Evolutionary conservation across 164 flowering plant genomes (phyloP).

Genomic region (Tetrastigma voinierianum): DNA sequence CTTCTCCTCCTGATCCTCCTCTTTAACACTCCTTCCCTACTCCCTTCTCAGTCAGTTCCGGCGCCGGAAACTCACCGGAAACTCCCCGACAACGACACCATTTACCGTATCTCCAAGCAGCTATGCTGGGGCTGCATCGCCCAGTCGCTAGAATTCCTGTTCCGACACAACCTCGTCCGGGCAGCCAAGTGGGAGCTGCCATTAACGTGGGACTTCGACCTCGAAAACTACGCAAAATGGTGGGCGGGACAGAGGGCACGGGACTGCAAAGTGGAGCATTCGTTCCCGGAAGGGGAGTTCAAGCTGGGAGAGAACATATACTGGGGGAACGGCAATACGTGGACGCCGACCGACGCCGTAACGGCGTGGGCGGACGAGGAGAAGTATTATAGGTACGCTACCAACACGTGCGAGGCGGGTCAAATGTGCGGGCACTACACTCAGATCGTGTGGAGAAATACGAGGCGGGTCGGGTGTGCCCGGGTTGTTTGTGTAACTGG

Average conservation of each 20-base stretch:
- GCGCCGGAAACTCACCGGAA: neutral
- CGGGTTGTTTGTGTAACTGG: constrained; percentile 71
- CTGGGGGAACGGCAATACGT: constrained; percentile 76
- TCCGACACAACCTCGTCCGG: constrained; percentile 65
- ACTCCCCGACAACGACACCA: constrained; percentile 29
- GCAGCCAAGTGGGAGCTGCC: constrained; percentile 73
- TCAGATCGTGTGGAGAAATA: constrained; percentile 82
- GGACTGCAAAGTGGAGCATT: constrained; percentile 72
- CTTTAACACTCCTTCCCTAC: neutral
- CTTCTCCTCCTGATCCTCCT: neutral
- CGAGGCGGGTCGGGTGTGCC: constrained; percentile 74
- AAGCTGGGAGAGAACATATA: constrained; percentile 81
- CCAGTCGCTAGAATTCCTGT: constrained; percentile 59
- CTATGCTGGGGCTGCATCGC: constrained; percentile 54
- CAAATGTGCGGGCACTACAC: constrained; percentile 88
- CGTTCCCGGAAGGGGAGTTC: constrained; percentile 58
- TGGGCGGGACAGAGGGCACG: constrained; percentile 63
- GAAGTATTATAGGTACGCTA: constrained; percentile 55
- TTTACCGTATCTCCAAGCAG: constrained; percentile 44
- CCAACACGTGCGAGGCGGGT: constrained; percentile 53
- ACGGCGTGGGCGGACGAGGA: constrained; percentile 74
- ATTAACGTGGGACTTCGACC: constrained; percentile 56
- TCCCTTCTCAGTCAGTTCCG: neutral
- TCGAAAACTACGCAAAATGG: constrained; percentile 66
- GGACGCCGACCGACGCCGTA: constrained; percentile 80